A percentile compares a stretch with the other conserved stretches of the same genome.
Conservation (phyloP, 2,329 filamentous ascomycete genomes). For the Hypomyces perniciosus region DNA sequence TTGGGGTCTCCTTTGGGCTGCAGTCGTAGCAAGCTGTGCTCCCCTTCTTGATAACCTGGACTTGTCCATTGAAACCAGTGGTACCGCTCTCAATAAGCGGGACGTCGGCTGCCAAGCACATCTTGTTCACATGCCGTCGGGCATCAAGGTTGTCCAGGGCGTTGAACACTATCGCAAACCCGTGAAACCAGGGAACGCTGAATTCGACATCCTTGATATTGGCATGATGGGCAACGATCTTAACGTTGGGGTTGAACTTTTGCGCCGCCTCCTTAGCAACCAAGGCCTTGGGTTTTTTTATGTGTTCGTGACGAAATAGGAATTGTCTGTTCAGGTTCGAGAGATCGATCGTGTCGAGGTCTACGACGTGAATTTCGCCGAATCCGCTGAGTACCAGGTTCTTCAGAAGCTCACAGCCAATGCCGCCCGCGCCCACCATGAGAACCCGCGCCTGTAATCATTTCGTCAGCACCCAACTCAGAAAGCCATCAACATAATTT, state of each 20-base stretch:
- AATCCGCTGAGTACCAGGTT: conserved; percentile 91
- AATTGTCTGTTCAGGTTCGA: conserved; percentile 98
- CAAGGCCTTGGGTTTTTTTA: conserved; percentile 93
- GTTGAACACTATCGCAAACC: conserved; percentile 87
- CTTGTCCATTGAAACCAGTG: conserved; percentile 95
- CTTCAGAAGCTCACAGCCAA: conserved; percentile 95
- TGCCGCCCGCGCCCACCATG: conserved; percentile 93
- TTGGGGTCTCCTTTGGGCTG: conserved; percentile 80
- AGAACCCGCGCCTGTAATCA: conserved; percentile 67
- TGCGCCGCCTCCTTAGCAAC: conserved; percentile 89
- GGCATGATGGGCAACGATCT: conserved; percentile 82
- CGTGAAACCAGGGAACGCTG: conserved; percentile 79
- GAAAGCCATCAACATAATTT: not conserved
- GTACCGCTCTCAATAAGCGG: conserved; percentile 95
- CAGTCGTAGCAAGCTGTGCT: conserved; percentile 96
- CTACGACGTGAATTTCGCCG: conserved; percentile 87
- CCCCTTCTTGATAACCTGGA: conserved; percentile 92
- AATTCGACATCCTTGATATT: conserved; percentile 92
- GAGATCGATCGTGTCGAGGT: conserved; percentile 96
- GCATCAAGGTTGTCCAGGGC: conserved; percentile 94
- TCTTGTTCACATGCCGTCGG: conserved; percentile 89
- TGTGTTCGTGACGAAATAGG: conserved; percentile 91
- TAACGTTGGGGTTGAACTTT: conserved; percentile 82
- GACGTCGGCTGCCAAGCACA: conserved; percentile 88
- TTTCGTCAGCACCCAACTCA: conserved; percentile 1